Evolutionary conservation across 2,329 filamentous ascomycete genomes (phyloP).

Genomic region (Xenosphaeropsis pyriputrescens): DNA sequence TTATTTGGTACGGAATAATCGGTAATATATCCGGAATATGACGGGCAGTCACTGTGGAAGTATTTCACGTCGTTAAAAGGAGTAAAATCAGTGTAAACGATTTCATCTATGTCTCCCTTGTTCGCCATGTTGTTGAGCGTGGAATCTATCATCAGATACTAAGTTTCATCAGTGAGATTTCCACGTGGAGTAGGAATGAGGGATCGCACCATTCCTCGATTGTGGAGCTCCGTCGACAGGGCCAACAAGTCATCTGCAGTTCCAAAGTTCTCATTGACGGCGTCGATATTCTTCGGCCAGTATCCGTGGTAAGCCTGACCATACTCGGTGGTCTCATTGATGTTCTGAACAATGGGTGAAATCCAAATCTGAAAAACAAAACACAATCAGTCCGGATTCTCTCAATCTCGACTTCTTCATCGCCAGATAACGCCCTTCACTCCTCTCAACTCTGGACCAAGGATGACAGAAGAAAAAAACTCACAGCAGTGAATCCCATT

Average conservation of each 20-base stretch:
- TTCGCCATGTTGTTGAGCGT: slow-evolving; percentile 44
- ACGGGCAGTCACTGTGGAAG: slow-evolving; percentile 42
- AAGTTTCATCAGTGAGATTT: neutral
- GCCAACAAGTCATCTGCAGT: slow-evolving; percentile 40
- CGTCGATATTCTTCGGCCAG: slow-evolving; percentile 27
- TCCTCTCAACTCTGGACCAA: neutral
- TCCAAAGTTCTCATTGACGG: slow-evolving; percentile 43
- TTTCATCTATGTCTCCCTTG: slow-evolving; percentile 25
- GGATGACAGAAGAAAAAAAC: slow-evolving; percentile 3
- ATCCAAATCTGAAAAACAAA: slow-evolving; percentile 26
- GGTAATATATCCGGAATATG: slow-evolving; percentile 19
- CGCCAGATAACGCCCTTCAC: too few species aligned
- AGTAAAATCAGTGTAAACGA: slow-evolving; percentile 36
- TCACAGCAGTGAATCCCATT: slow-evolving; percentile 19
- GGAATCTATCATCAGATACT: slow-evolving; percentile 45
- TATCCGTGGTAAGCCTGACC: slow-evolving; percentile 27
- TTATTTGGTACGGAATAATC: slow-evolving; percentile 35
- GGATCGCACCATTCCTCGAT: slow-evolving; percentile 30
- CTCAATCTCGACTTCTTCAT: neutral
- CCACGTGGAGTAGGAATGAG: neutral
- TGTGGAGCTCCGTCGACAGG: slow-evolving; percentile 38
- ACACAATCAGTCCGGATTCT: neutral
- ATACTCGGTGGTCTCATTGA: slow-evolving; percentile 19
- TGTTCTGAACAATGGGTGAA: slow-evolving; percentile 24
- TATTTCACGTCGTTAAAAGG: slow-evolving; percentile 41